Percentiles rank a stretch among this genome's conserved stretches.
phyloP scores from a whole-genome alignment of 805 yeast species.

The Lachancea sp. region DNA sequence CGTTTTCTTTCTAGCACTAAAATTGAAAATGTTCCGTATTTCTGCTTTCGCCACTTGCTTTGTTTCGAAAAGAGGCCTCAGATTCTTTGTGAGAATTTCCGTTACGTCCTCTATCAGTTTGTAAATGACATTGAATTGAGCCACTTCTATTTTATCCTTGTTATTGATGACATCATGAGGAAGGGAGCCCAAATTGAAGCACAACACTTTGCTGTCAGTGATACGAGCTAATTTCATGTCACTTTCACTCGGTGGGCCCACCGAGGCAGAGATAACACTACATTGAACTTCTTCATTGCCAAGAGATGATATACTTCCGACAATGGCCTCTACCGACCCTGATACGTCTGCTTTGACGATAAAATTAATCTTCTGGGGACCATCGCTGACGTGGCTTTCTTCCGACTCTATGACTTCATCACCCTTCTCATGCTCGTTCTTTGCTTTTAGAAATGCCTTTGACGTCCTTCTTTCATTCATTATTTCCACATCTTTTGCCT shows the following conservation, averaged over 20 bases:
- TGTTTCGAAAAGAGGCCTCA: conserved; percentile 62
- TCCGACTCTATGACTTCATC: conserved; percentile 30
- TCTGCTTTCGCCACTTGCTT: conserved; percentile 62
- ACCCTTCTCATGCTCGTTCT: conserved; percentile 43
- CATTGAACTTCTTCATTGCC: conserved; percentile 83
- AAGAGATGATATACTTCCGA: conserved; percentile 69
- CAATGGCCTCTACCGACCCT: conserved; percentile 92
- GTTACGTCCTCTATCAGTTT: conserved; percentile 82
- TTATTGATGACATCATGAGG: conserved; percentile 54
- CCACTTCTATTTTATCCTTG: conserved; percentile 54
- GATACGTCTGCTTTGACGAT: conserved; percentile 86
- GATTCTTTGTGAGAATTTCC: conserved; percentile 47
- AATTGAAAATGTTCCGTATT: conserved; percentile 64
- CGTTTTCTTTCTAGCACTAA: conserved; percentile 51
- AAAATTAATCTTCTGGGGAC: conserved; percentile 42
- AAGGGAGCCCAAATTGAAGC: conserved; percentile 62
- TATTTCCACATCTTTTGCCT: conserved; percentile 57
- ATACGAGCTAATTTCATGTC: conserved; percentile 64
- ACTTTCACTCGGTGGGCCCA: conserved; percentile 66
- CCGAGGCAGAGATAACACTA: conserved; percentile 63
- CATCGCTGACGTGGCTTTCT: conserved; percentile 20
- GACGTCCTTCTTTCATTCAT: conserved; percentile 61
- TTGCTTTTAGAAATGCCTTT: conserved; percentile 46
- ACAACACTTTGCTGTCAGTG: conserved; percentile 65
- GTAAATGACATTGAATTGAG: conserved; percentile 74